Conservation (phyloP, 352 stramenopile species). For the Phytophthora hybrid region DNA sequence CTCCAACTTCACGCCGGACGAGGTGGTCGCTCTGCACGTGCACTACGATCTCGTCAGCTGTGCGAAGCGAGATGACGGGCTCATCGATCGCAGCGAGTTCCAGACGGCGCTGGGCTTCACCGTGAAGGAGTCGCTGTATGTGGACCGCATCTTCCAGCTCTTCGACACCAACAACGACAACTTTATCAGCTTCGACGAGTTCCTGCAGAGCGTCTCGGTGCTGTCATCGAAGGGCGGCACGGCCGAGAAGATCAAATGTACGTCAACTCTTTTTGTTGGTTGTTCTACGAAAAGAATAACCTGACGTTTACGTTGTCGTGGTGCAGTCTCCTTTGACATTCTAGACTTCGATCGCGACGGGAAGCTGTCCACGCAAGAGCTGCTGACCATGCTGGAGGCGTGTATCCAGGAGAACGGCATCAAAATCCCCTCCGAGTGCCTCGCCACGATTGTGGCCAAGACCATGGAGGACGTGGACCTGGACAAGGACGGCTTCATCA, state of each 20-base stretch:
- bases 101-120: constrained; percentile 81
- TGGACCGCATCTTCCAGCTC: constrained; percentile 84
- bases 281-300: background rate
- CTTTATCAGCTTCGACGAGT: constrained; percentile 86
- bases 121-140: constrained; percentile 84
- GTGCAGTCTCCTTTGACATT: constrained; percentile 80
- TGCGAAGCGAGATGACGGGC: constrained; percentile 65
- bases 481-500: constrained; percentile 77
- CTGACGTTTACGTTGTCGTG: constrained; percentile 1
- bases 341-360: constrained; percentile 79
- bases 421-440: constrained; percentile 71
- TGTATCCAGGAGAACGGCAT: constrained; percentile 83
- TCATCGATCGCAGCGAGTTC: constrained; percentile 85
- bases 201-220: constrained; percentile 76
- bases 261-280: constrained; percentile 11
- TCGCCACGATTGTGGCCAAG: constrained; percentile 73
- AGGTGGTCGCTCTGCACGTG: constrained; percentile 64
- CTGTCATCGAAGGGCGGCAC: constrained; percentile 73
- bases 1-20: constrained; percentile 68
- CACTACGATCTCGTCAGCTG: constrained; percentile 80
- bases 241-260: constrained; percentile 80
- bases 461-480: constrained; percentile 76
- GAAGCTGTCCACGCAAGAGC: constrained; percentile 74
- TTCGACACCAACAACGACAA: constrained; percentile 83
- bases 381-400: constrained; percentile 75